Base-by-base conservation (phyloP, 164 flowering plant genomes). In the Berberis thunbergii region DNA sequence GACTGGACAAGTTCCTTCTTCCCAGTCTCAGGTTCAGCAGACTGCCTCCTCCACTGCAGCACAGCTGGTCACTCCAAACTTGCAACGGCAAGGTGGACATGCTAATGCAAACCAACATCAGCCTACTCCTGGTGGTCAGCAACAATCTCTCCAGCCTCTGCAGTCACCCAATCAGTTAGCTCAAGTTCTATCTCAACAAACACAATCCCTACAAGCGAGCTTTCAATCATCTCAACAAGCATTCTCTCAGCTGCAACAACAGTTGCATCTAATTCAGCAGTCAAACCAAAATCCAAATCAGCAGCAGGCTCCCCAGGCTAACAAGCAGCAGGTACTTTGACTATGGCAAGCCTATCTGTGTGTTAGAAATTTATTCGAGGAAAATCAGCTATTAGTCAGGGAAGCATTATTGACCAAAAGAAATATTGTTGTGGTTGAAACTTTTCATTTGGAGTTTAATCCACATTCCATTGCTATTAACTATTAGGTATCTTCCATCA, bases 181-280 rank as follows among this genome's bases (percentile, higher is more conserved):
- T 57, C 89, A 84, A 79, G 76, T 82, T 77, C 67, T 86, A 43
- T 80, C 91, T 42, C 95, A 94, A 74, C 98, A 91, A 73, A 84
- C 83, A 7, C 97, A 87, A 66, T 65, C 82, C 70, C 76, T 89
- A 48, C 97, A 87, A 69, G 92, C 95, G 26, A 86, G 82, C 61
- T 86, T 81, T 74, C 97, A 89, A 58, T 89, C 99, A 26, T 87
- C 95, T 43, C 93, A 86, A 72, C 99, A 89, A 68, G 89, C 90
- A 41, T 85, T 91, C 70, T 79, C 95, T 66, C 97, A 94, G 79
- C 79, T 91, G 74, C 99, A 94, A 64, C 99, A 94, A 66, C 96
- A 91, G 62, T 59, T 89, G 75, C 95, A 76, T 67, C 41, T 61
- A 49, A 70, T 72, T 64, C 79, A 69, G 60, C 91, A 96, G 49